Base-by-base conservation (phyloP, 805 yeast genomes). In the Lipomyces starkeyi region DNA sequence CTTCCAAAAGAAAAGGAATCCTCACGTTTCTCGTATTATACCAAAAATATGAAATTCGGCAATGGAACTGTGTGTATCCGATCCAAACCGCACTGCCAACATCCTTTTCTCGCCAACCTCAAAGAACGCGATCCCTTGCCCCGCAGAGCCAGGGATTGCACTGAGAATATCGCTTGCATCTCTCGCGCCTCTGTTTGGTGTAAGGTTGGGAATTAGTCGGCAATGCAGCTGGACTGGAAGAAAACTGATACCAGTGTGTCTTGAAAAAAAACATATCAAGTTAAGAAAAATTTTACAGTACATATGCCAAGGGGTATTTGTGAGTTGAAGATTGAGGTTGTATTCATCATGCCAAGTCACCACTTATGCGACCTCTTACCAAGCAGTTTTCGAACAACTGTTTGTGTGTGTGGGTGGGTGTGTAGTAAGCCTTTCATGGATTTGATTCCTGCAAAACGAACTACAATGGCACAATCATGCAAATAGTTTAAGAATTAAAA, bases 31-130 rank as follows among this genome's bases (percentile, higher is more conserved):
- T 43, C 49, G 49, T 43, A 17, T n/a, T 43, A 43, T 1, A 17
- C 22, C 17, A 25, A 25, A 13, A 43, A 58, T 37, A 34, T 25
- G 29, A 55, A 35, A 57, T 56, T 56, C 69, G 58, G 68, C 61
- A 65, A 68, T 65, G 71, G 71, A 68, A 68, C 71, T 67, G 67
- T 67, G 70, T 67, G 67, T 58, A 13, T 47, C 67, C 63, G 43
- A 53, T 32, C n/a, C 49, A 43, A 43, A 43, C 49, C 22, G 6
- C 49, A 43, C 8, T 43, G 49, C 22, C 3, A 43, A 35, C 58
- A 40, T 40, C 59, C 59, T 9, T 27, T n/a, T 32, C 29, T n/a
- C 59, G 59, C 25, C 22, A 56, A 17, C 25, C 40, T 32, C 40
- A 56, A 17, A 27, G 32, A 27, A n/a, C 32, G 6, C 32, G 57